Percentiles rank a stretch among this genome's conserved stretches.
phyloP scores from a whole-genome alignment of 176 grass and related monocot genomes.

The Poa annua region DNA sequence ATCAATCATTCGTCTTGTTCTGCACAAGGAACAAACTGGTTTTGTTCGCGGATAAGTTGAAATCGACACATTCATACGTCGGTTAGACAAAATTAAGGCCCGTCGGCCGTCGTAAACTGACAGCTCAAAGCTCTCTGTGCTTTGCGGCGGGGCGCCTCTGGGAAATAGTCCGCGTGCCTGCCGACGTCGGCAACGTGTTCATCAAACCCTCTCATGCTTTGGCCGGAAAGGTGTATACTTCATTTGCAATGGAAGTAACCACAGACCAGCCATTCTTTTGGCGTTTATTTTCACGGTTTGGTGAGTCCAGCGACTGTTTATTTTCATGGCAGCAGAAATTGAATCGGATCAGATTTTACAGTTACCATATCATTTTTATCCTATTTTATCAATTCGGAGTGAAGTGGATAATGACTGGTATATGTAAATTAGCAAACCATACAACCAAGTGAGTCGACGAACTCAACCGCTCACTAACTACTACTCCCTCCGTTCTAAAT shows the following conservation, averaged over 20 bases:
- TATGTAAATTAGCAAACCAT: no score
- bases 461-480: no score
- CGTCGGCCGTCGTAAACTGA: neutral
- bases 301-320: neutral
- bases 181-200: constrained; percentile 37
- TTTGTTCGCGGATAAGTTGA: neutral
- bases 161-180: neutral
- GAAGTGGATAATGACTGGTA: no score
- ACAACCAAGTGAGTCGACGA: no score
- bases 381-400: no score
- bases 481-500: no score
- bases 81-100: neutral
- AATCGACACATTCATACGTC: neutral
- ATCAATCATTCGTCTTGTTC: neutral
- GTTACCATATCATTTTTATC: no score
- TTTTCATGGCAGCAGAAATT: no score
- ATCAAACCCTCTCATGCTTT: constrained; percentile 41
- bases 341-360: no score
- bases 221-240: constrained; percentile 33
- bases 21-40: neutral
- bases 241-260: constrained; percentile 39
- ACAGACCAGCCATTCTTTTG: neutral
- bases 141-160: constrained; percentile 11
- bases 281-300: neutral
- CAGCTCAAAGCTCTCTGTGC: neutral